Evolutionary conservation across 371 early-diverging fungal genomes (phyloP), one percentile per base, ranked within the genome.

Genomic region (Actinomortierella wolfii): DNA sequence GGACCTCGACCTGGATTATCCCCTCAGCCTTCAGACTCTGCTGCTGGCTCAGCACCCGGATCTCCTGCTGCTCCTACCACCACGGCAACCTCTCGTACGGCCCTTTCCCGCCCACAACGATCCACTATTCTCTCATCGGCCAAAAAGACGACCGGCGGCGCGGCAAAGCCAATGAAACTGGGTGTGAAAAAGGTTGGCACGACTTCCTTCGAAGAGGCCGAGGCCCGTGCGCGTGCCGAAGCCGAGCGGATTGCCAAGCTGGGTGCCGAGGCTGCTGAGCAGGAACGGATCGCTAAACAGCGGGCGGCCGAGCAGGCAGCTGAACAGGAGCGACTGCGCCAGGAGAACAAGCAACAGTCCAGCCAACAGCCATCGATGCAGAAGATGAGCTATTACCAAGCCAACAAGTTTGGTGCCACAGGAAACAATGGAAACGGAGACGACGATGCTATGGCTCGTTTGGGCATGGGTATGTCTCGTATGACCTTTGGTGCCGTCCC

Each of bases 201-300:
- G 29, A 82, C 88, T 64, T 92, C 92, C 76, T 97, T 97, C 82
- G 98, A 95, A 51, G 95, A 91, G 65, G 95, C 93, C 2, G 96
- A 94, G 61, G 91, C 94, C 14, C 83, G 86, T 28, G 98, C 97
- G 3, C 92, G 92, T 65, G 89, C 87, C 57, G 95, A 93, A 68
- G 90, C 88, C 23, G 92, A 90, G 20, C 75, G 82, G 21, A 91
- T 88, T 55, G 89, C 87, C 0, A 90, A 89, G 21, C 77, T 92
- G 42, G 84, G 87, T 3, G 92, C 92, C 34, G 85, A 86, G 57
- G 83, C 81, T 14, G 88, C 84, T 57, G 93, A 89, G n/a, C 84
- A 83, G 45, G 77, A 78, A 34, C 67, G 71, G 39, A 39, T 62
- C 51, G 76, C 68, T 43, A 66, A 76, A 51, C 42, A 53, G 61